Base-by-base conservation (phyloP, 306 rosid genomes). In the Acacia confusa region DNA sequence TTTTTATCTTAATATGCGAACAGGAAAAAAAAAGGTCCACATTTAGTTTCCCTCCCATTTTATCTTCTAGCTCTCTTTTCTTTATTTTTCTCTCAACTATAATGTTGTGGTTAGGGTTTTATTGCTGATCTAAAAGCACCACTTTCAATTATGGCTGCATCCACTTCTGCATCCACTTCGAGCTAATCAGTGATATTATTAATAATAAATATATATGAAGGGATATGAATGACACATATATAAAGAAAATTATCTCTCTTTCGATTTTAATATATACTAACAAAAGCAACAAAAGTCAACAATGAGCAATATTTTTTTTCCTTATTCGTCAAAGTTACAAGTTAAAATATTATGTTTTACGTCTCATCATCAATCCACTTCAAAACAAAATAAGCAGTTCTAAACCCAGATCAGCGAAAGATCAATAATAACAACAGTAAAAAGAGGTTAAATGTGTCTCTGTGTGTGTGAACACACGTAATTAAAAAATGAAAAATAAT, bases 61-160 rank as follows among this genome's bases (percentile, higher is more conserved):
- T 52, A 55, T 55, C 27, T 20, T n/a, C 61, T 9, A 20, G 24
- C 9, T 55, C 61, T 55, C 12, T 55, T 55, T 48, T 55, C 63
- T 22, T n/a, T 7, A 53, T n/a, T 53, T 53, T 8, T 53, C 10
- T 55, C 25, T 55, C 63, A 55, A 55, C 28, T 55, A 27, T n/a
- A 55, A 55, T n/a, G 63, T 22, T 0, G 63, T 30, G 27, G 63
- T 55, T 63, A 22, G 36, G 66, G 70, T 76, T 77, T 61, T 38
- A 61, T 34, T 57, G 70, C 48, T 78, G 80, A 84, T 81, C 82
- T 78, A 81, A 84, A 83, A 65, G 63, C 83, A 86, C 72, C 82
- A 52, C 78, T 80, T 55, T 75, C 80, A 72, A 25, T 61, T 63
- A 79, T 79, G 34, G 32, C 14, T 53, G 64, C 81, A 45, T 81